Evolutionary conservation across 768 basidiomycete genomes (phyloP).

Genomic region (Leucosporidium scottii): DNA sequence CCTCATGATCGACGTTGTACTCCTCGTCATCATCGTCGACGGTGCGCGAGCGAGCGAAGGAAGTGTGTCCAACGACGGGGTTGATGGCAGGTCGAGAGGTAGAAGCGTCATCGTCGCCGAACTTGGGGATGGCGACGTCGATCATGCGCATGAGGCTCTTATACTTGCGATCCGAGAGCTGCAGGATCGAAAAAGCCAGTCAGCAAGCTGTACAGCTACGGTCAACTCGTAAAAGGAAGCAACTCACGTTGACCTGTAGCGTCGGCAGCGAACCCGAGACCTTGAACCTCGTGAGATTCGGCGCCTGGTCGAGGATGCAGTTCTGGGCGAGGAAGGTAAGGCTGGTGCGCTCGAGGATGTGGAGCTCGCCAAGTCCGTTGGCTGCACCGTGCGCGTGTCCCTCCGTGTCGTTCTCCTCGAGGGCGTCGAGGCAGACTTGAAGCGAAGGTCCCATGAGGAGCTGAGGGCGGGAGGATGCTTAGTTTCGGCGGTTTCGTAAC

Average conservation of each 20-base stretch:
- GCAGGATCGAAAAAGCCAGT: constrained; percentile 8
- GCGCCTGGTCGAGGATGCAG: constrained; percentile 78
- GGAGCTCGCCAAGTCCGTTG: constrained; percentile 52
- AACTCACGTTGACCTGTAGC: constrained; percentile 63
- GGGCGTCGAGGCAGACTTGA: constrained; percentile 69
- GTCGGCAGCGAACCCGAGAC: constrained; percentile 79
- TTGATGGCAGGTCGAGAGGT: constrained; percentile 7
- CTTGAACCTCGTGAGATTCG: constrained; percentile 80
- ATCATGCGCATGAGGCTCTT: constrained; percentile 85
- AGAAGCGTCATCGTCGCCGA: constrained; percentile 46
- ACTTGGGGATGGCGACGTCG: constrained; percentile 80
- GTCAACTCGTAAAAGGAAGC: not conserved
- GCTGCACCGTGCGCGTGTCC: constrained; percentile 1
- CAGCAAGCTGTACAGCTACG: no score
- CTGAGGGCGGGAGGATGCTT: constrained; percentile 44
- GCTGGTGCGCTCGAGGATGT: constrained; percentile 85
- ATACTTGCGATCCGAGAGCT: constrained; percentile 77
- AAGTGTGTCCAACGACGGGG: constrained; percentile 12
- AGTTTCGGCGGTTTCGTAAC: not conserved
- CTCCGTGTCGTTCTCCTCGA: constrained; percentile 49
- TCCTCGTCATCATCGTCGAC: constrained; percentile 57
- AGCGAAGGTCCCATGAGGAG: constrained; percentile 82
- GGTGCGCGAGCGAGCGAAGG: constrained; percentile 44
- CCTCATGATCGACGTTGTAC: constrained; percentile 38
- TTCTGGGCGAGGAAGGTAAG: constrained; percentile 83